Base-by-base conservation (phyloP, 306 rosid genomes). In the Astragalus glycyphyllos region DNA sequence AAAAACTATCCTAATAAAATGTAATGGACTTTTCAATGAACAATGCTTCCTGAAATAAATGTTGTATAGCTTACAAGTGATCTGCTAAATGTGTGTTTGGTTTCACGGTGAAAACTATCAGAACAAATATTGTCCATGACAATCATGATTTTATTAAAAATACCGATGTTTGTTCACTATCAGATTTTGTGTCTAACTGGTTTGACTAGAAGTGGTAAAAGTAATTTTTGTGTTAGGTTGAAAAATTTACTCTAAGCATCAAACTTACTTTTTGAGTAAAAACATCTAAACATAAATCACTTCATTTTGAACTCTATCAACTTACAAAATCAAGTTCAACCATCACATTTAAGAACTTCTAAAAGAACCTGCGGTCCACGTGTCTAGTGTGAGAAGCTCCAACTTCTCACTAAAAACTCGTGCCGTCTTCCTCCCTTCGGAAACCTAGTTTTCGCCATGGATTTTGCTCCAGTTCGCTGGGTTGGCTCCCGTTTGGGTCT, bases 21-120 rank as follows among this genome's bases (percentile, higher is more conserved):
- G 34, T 15, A 71, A 57, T 42, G 57, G 29, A 65, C 41, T 64
- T 50, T 15, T 56, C 64, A 46, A 67, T 37, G 47, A 48, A 38
- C 50, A 55, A 4, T 23, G 14, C 71, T 63, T 35, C 68, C 56
- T 63, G 67, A 12, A 8, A 40, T 38, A 73, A 78, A 71, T 32
- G 32, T 1, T 44, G 7, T 65, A 48, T 34, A 50, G 16, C 71
- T 41, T 71, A 76, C 58, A 32, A 70, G 29, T 34, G 47, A 76
- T 49, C 29, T 65, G 0, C 47, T 9, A 4, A 5, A n/a, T n/a
- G 65, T 14, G 16, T 14, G 47, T 37, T 59, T 9, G 45, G 13
- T 14, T 8, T 13, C 10, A 35, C 9, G 0, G 23, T 14, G 7
- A 7, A 59, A 58, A 35, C 13, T 14, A 59, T 4, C 16, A 8